These are phyloP conservation scores for Boletales sp. DNA, from an alignment of 768 basidiomycete genomes.

Conservation along the genomic window DNA sequence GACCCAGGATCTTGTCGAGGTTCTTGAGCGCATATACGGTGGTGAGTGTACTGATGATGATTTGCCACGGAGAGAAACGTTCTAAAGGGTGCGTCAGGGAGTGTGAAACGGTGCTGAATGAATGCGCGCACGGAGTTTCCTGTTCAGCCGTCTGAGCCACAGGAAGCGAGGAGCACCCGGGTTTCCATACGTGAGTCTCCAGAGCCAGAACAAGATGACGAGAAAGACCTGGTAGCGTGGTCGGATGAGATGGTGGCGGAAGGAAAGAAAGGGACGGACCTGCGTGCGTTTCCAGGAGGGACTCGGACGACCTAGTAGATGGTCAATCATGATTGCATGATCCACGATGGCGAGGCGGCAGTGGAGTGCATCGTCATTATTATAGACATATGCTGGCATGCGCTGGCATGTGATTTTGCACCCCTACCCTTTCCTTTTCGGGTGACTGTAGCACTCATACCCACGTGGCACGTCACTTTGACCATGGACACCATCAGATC, in stretches of 20 bases:
- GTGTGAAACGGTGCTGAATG: not conserved
- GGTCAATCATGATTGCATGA: constrained; percentile 75
- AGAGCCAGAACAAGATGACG: constrained; percentile 89
- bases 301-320: constrained; percentile 82
- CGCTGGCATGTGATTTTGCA: constrained; percentile 33
- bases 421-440: constrained; percentile 15
- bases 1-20: constrained; percentile 79
- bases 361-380: not conserved
- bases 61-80: constrained; percentile 94
- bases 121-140: constrained; percentile 49
- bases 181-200: constrained; percentile 67
- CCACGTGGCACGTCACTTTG: constrained; percentile 4
- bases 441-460: constrained; percentile 7
- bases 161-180: constrained; percentile 62
- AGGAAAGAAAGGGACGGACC: constrained; percentile 35
- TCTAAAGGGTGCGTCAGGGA: constrained; percentile 36
- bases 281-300: constrained; percentile 88
- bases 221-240: constrained; percentile 67
- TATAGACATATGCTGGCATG: not conserved
- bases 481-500: constrained; percentile 32
- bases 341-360: constrained; percentile 6
- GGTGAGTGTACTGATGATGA: constrained; percentile 83
- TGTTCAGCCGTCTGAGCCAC: constrained; percentile 59
- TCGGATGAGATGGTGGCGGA: not conserved
- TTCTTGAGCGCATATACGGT: constrained; percentile 79